Evolutionary conservation across 352 stramenopile species (phyloP), one percentile per base, ranked within the genome.

Genomic region (Globisporangium cylindrosporum): DNA sequence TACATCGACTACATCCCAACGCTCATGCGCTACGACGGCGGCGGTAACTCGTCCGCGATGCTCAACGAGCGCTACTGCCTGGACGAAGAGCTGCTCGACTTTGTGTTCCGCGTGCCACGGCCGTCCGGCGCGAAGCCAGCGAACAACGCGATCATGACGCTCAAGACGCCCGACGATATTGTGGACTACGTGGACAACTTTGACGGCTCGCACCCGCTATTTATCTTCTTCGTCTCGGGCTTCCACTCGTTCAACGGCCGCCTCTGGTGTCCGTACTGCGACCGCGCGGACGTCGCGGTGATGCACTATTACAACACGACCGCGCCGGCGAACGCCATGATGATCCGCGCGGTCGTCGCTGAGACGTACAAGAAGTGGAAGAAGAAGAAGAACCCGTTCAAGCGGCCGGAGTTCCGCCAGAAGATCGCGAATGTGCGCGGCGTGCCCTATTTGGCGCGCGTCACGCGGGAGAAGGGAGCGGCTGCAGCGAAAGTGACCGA

Each of bases 1-100:
- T 92, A 92, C 72, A 92, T 94, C 38, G 82, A 91, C 74, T 89
- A 89, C 43, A 77, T 94, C 56, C 86, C 86, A 38, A 82, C 86
- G 29, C 62, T 94, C 20, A 85, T 94, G 61, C 75, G 81, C n/a
- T 94, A 94, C 74, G 82, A 93, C 5, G 86, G 86, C 51, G 74
- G 78, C 54, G 82, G 85, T 20, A 92, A 92, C 63, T 90, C 86
- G 59, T 89, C 82, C 24, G 66, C 70, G 43, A 76, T 94, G 68
- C 74, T 94, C 54, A 80, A 81, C n/a, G 86, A 88, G 25, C 75
- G 82, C n/a, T 91, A 89, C 72, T 81, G 76, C 46, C 54, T 83
- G 22, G 79, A 94, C 60, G 72, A 79, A 27, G 77, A 88, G 49
- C 60, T 94, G 41, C 73, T 94, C 18, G 82, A 94, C 63, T 84